phyloP scores from a whole-genome alignment of 257 asterid genomes.

The Linderniella brevidens region DNA sequence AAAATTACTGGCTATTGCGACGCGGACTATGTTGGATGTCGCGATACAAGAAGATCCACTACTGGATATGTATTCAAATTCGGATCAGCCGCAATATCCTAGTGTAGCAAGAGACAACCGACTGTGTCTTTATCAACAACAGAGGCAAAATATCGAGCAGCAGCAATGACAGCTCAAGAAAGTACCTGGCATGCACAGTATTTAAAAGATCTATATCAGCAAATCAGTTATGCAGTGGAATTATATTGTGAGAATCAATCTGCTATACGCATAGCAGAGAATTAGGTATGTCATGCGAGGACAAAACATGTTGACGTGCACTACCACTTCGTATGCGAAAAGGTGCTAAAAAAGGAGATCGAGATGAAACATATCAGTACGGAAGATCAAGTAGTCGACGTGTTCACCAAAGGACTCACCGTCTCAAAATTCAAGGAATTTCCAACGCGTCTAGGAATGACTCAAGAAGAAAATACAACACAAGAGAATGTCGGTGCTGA shows the following conservation, averaged over 20 bases:
- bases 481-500: background rate
- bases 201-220: background rate
- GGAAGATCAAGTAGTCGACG: background rate
- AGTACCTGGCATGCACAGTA: background rate
- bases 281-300: background rate
- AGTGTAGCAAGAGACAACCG: constrained; percentile 1
- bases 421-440: background rate
- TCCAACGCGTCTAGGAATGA: background rate
- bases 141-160: background rate
- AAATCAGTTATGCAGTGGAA: background rate
- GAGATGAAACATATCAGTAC: background rate
- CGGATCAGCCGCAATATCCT: background rate
- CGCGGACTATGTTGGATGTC: constrained; percentile 4
- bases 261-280: background rate
- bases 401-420: background rate
- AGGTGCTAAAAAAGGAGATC: background rate
- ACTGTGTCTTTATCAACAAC: background rate
- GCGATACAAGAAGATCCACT: constrained; percentile 4
- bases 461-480: background rate
- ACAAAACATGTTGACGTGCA: constrained; percentile 1
- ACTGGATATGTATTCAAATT: background rate
- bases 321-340: background rate
- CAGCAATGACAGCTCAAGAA: background rate
- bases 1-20: constrained; percentile 4
- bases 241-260: background rate